A percentile compares a stretch with the other conserved stretches of the same genome.
Conservation (phyloP, 768 basidiomycete genomes). For the Hericium rajendrae region DNA sequence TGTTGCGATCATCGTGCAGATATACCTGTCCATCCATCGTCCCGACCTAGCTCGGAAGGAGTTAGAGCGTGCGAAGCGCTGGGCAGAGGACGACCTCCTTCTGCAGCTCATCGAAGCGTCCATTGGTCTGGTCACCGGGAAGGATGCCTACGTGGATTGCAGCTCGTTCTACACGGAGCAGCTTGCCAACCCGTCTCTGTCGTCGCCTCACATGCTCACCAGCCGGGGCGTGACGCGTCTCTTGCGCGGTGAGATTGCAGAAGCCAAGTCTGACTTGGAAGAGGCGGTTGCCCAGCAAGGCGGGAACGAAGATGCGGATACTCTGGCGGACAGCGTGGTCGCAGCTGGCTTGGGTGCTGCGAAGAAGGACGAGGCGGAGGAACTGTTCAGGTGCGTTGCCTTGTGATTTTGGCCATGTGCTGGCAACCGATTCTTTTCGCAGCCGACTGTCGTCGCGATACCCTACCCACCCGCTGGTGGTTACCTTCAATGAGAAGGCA, state of each 20-base stretch:
- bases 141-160: slow-evolving; percentile 49
- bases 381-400: slow-evolving; percentile 54
- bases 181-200: slow-evolving; percentile 67
- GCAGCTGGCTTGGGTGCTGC: slow-evolving; percentile 44
- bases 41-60: slow-evolving; percentile 81
- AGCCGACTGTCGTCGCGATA: slow-evolving; percentile 40
- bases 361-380: slow-evolving; percentile 56
- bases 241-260: slow-evolving; percentile 62
- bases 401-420: slow-evolving; percentile 2
- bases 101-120: slow-evolving; percentile 84
- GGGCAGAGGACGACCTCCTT: slow-evolving; percentile 84
- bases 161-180: slow-evolving; percentile 75
- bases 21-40: slow-evolving; percentile 86
- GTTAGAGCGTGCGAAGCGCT: slow-evolving; percentile 72
- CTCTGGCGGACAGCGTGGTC: slow-evolving; percentile 58
- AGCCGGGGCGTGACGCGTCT: slow-evolving; percentile 75
- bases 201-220: slow-evolving; percentile 64
- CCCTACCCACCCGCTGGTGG: slow-evolving; percentile 60
- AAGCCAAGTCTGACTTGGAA: slow-evolving; percentile 74
- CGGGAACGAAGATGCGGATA: slow-evolving; percentile 44
- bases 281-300: slow-evolving; percentile 57
- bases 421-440: slow-evolving; percentile 6
- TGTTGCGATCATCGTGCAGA: slow-evolving; percentile 72
- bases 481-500: slow-evolving; percentile 51
- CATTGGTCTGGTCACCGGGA: slow-evolving; percentile 66